Percentiles rank a stretch among this genome's conserved stretches.
Evolutionary conservation across 768 basidiomycete genomes (phyloP).

Genomic region (Lactarius psammicola): DNA sequence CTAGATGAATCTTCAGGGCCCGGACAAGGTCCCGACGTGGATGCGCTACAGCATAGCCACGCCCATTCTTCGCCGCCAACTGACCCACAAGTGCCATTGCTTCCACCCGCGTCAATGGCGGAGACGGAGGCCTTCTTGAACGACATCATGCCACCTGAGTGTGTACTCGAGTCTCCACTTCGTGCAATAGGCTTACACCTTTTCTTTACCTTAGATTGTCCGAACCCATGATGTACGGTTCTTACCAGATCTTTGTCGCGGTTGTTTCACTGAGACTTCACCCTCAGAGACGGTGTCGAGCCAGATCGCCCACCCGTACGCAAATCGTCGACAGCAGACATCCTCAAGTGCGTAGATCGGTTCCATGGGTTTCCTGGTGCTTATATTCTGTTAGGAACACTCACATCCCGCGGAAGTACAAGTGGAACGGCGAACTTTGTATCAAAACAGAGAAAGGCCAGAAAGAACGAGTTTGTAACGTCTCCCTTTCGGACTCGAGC

Average conservation of each 20-base stretch:
- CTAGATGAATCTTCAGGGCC: neutral
- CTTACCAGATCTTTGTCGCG: neutral
- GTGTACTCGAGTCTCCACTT: constrained; percentile 22
- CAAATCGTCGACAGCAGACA: constrained; percentile 32
- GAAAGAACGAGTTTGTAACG: constrained; percentile 49
- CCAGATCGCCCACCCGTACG: constrained; percentile 9
- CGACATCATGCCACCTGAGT: constrained; percentile 44
- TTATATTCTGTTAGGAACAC: constrained; percentile 38
- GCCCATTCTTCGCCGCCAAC: neutral
- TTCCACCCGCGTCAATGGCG: constrained; percentile 21
- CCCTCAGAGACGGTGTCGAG: neutral
- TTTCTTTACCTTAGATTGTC: neutral
- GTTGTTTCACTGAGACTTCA: neutral
- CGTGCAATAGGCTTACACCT: neutral
- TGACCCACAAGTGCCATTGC: constrained; percentile 13
- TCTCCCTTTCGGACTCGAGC: constrained; percentile 46
- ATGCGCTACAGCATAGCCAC: neutral
- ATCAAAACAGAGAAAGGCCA: constrained; percentile 39
- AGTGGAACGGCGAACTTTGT: constrained; percentile 59
- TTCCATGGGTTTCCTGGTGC: neutral
- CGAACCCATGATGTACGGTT: constrained; percentile 21
- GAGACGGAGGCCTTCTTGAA: constrained; percentile 41
- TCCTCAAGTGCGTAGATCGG: constrained; percentile 23
- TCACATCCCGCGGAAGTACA: constrained; percentile 53
- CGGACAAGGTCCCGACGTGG: neutral